Evolutionary conservation across 106 monocot genomes (phyloP), one percentile per base, ranked within the genome.

Genomic region (Acanthochlamys bracteata): DNA sequence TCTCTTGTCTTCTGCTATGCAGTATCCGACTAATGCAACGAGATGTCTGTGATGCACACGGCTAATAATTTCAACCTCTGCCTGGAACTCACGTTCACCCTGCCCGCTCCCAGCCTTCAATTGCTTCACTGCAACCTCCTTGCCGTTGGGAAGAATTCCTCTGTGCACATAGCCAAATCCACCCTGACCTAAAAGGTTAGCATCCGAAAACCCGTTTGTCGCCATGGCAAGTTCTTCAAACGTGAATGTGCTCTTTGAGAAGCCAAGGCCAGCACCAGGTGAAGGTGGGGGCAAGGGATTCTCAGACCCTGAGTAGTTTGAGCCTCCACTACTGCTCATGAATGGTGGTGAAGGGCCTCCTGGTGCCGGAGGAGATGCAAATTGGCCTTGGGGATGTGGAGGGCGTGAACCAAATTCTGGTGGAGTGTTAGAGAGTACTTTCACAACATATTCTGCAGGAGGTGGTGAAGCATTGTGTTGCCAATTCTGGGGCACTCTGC

Each of bases 81-180:
- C 81, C 39, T 82, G 81, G 56, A 82, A 82, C 57, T 82, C 81
- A 23, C 81, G 76, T 64, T 82, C 81, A 11, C 81, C 81, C 69
- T 82, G 81, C 4, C 81, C 81, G 25, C 81, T 77, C 20, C 77
- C 81, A 11, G 69, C 17, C 65, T 73, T 82, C 60, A 82, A 65
- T 25, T 77, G 76, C 65, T 82, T 82, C 17, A 77, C 54, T 0
- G 81, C 81, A 15, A 82, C 69, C 8, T 82, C 81, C 42, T 69
- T 82, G 0, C 76, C 81, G 56, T 81, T 73, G 0, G 69, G 76
- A 9, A 80, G 72, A 23, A 75, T 39, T 54, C 81, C 76, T 66
- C 46, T 82, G 65, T 73, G 73, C 22, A 82, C 81, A 54, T 69
- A 76, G 8, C 81, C 78, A 25, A 78, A 78, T n/a, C 78, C 78